Base-by-base conservation (phyloP, 148 eudicot genomes). In the Rhododendron kiyosumense region DNA sequence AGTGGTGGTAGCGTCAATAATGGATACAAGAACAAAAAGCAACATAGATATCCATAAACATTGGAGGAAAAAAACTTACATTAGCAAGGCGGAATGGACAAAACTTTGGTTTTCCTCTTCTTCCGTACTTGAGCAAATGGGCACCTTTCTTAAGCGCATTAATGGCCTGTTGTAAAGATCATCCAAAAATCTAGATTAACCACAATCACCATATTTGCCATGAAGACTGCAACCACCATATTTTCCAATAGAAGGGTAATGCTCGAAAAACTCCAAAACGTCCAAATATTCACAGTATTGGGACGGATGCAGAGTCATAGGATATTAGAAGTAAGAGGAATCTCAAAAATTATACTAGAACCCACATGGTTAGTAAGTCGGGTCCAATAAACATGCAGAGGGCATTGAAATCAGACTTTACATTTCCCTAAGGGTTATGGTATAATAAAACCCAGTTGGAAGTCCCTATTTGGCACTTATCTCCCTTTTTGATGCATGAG, bases 71-170 rank as follows among this genome's bases (percentile, higher is more conserved):
- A 65, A 87, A 69, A 84, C 93, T 92, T 91, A 95, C 97, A 90
- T 95, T 94, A 73, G 98, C 92, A 82, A 95, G 93, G 76, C 98
- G 94, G 87, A 95, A 95, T n/a, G 96, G 98, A 86, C 96, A 95
- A 87, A 94, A 93, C 85, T 95, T 95, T 7, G 96, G 98, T 85
- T 95, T 95, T 79, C 98, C 98, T 87, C 98, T 91, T 90, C 98
- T 91, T 87, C 98, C 98, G 90, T 95, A 95, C 88, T 95, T 95
- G 41, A 95, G 96, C 86, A 95, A 87, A 88, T 88, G 86, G 28
- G 98, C 98, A 43, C 98, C 98, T 89, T 94, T 95, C 91, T 95
- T 95, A 83, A 94, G 93, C 79, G 98, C 97, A 85, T 97, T 95
- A 82, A 95, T 93, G 52, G 98, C 98, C 98, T 94, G 98, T 88